Evolutionary conservation across 371 early-diverging fungal genomes (phyloP).

Genomic region (Mucor indicus): DNA sequence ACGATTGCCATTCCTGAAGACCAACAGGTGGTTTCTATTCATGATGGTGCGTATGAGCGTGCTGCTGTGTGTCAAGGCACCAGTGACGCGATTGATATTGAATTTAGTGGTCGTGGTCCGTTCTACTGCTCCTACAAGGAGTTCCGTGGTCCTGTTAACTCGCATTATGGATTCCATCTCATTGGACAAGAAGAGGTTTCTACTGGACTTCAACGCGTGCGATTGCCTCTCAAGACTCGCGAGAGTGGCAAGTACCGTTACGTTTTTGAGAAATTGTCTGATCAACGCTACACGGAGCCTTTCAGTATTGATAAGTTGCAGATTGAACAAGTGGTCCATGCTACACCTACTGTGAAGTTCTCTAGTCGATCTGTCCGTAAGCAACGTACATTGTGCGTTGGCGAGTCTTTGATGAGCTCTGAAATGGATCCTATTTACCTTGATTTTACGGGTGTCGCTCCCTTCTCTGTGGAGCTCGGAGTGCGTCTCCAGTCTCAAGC

Average conservation of each 20-base stretch:
- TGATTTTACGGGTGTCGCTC: constrained; percentile 44
- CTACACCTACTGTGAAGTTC: constrained; percentile 41
- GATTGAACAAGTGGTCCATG: constrained; percentile 39
- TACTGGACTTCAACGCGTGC: constrained; percentile 28
- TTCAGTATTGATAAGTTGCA: constrained; percentile 16
- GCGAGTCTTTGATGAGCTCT: constrained; percentile 25
- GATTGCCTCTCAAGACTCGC: constrained; percentile 35
- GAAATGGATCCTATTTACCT: constrained; percentile 33
- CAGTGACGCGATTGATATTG: constrained; percentile 36
- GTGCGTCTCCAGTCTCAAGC: constrained; percentile 36
- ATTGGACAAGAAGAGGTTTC: constrained; percentile 31
- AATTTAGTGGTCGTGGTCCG: constrained; percentile 40
- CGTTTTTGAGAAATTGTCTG: constrained; percentile 40
- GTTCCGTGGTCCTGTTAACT: neutral
- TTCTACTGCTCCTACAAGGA: constrained; percentile 36
- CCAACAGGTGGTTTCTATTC: constrained; percentile 11
- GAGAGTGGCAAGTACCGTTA: constrained; percentile 41
- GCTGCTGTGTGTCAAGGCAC: constrained; percentile 42
- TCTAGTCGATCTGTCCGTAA: constrained; percentile 3
- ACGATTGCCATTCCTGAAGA: constrained; percentile 29
- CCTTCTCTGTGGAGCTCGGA: constrained; percentile 39
- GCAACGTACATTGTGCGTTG: constrained; percentile 44
- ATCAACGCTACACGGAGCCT: constrained; percentile 41
- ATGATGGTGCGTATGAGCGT: constrained; percentile 29
- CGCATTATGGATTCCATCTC: constrained; percentile 1